Evolutionary conservation across 176 grass and related monocot species (phyloP).

Genomic region (Oropetium thomaeum): DNA sequence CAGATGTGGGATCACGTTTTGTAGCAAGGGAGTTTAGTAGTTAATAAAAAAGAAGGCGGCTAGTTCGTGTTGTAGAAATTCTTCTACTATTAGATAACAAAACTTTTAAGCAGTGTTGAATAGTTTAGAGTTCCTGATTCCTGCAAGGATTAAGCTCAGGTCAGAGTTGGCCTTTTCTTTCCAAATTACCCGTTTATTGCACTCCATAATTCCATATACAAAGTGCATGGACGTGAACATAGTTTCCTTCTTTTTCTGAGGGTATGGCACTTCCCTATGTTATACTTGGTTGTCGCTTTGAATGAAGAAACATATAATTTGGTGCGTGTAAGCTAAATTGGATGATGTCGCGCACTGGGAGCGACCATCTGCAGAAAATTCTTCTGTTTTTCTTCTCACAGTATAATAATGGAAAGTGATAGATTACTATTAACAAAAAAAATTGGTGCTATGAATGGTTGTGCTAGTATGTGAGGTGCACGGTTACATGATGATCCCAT

Average conservation of each 20-base stretch:
- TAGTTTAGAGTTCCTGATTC: conserved; percentile 14
- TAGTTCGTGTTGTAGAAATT: conserved; percentile 16
- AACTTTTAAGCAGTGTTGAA: background rate
- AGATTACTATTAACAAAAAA: background rate
- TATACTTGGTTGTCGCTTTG: background rate
- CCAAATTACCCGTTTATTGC: background rate
- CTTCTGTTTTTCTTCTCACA: background rate
- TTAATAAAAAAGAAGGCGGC: conserved; percentile 23
- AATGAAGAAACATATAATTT: background rate
- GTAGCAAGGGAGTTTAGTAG: conserved; percentile 5
- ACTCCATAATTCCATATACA: background rate
- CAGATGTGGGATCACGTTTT: conserved; percentile 19
- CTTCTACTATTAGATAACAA: background rate
- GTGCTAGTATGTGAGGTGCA: background rate
- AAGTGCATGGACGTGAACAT: background rate
- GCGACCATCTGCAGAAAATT: background rate
- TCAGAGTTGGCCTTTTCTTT: background rate
- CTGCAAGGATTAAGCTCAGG: background rate
- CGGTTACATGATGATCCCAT: background rate
- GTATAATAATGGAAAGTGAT: background rate
- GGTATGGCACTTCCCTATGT: background rate
- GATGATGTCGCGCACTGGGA: background rate
- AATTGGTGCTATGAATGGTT: background rate
- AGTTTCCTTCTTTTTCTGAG: background rate
- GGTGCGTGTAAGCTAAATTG: background rate